Conservation (phyloP, 2,329 filamentous ascomycete genomes). For the Fusarium pseudograminearum region DNA sequence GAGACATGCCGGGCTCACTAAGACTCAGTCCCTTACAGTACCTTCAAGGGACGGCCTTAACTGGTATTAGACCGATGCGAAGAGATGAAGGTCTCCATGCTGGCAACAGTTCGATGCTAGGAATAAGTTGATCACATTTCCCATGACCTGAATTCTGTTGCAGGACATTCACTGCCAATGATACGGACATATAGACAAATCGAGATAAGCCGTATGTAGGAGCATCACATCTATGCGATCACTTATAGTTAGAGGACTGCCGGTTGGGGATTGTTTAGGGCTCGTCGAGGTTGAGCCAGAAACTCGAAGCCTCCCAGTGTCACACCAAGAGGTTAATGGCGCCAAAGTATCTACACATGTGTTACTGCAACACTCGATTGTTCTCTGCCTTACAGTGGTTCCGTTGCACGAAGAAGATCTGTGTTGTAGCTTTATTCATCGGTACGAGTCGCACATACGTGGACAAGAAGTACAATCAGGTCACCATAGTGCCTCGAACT, state of each 20-base stretch:
- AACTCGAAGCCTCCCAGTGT: background rate
- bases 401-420: slow-evolving; percentile 22
- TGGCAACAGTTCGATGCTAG: background rate
- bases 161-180: background rate
- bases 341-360: slow-evolving; percentile 9
- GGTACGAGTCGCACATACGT: slow-evolving; percentile 1
- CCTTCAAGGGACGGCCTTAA: background rate
- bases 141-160: background rate
- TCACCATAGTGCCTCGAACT: slow-evolving; percentile 10
- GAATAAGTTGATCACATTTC: background rate
- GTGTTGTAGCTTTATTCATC: background rate
- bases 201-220: background rate
- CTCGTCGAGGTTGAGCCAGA: background rate
- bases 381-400: slow-evolving; percentile 2
- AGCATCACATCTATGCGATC: background rate
- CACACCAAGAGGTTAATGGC: slow-evolving; percentile 12
- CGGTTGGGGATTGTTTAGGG: background rate
- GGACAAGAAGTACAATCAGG: slow-evolving; percentile 9
- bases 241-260: background rate
- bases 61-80: background rate
- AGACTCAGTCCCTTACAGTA: slow-evolving; percentile 6
- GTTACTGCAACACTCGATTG: slow-evolving; percentile 2
- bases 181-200: background rate
- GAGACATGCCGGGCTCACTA: slow-evolving; percentile 16
- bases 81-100: background rate